Base-by-base conservation (phyloP, 2,329 filamentous ascomycete genomes). In the Aspergillus eucalypticola region DNA sequence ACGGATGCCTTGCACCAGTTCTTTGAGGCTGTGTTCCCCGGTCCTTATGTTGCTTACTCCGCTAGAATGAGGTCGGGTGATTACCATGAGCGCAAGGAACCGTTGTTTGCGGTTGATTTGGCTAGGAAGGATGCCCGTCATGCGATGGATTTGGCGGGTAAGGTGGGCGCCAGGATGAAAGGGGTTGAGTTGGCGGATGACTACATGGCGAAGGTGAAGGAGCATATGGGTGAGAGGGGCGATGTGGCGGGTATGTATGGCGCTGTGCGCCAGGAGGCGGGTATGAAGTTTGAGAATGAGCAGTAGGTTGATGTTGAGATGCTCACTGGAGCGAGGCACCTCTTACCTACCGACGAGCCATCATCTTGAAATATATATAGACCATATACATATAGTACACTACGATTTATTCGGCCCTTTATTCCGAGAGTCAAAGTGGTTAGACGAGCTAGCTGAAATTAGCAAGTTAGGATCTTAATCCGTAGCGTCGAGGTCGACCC, bases 161-260 rank as follows among this genome's bases (percentile, higher is more conserved):
- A 17, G 11, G n/a, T 21, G 2, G 42, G 42, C 5, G 54, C 54
- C 5, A 39, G 7, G 8, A 56, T 56, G 54, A 48, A 17, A 13
- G 44, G 44, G 0, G 21, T 56, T 10, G 49, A 35, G 13, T 38
- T 54, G 32, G 59, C 54, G 5, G 59, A 64, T 41, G 10, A 3
- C 17, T 58, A 58, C 19, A 21, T 61, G 59, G 56, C 23, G 11
- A 23, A 21, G 39, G 56, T 59, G 2, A 39, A 61, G 23, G 52
- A 56, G 38, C 13, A 54, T 8, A 59, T 51, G 59, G 59, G 53
- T 15, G n/a, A 8, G 6, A 32, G 32, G 41, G 90, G 90, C 0
- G 91, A 95, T 72, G 85, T 93, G 69, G 87, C 88, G 3, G 86
- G 86, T 5, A 88, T 94, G 17, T 94, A 94, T 74, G 91, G 90